phyloP scores from a whole-genome alignment of 2,329 filamentous ascomycete genomes.

The Dactylellina drechsleri region DNA sequence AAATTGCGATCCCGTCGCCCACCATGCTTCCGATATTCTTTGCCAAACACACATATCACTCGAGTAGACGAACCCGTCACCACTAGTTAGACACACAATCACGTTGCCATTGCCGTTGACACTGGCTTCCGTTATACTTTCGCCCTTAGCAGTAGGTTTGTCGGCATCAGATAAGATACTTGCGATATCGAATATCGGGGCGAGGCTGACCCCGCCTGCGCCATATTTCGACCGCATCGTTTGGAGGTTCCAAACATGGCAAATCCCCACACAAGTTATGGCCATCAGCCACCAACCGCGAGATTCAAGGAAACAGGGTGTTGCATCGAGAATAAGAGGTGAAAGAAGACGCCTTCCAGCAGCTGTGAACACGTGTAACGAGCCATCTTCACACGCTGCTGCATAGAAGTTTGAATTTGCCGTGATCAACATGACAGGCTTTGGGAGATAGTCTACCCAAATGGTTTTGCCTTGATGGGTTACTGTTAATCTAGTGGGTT shows the following conservation, averaged over 20 bases:
- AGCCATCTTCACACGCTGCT: constrained; percentile 91
- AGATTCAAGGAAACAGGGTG: constrained; percentile 92
- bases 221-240: constrained; percentile 80
- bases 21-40: constrained; percentile 95
- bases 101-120: constrained; percentile 88
- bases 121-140: constrained; percentile 88
- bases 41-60: constrained; percentile 90
- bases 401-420: constrained; percentile 93
- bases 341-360: constrained; percentile 87
- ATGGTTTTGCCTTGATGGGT: constrained; percentile 81
- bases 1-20: constrained; percentile 96
- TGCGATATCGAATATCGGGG: constrained; percentile 87
- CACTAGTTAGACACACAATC: constrained; percentile 90
- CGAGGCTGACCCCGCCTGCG: constrained; percentile 69
- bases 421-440: constrained; percentile 86
- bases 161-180: constrained; percentile 78
- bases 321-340: constrained; percentile 85
- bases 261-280: constrained; percentile 86
- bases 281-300: constrained; percentile 89
- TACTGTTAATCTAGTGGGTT: constrained; percentile 84
- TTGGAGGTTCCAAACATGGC: constrained; percentile 92
- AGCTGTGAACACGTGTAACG: constrained; percentile 88
- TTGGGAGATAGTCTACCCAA: constrained; percentile 94
- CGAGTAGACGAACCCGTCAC: constrained; percentile 92
- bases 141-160: constrained; percentile 70